phyloP scores from a whole-genome alignment of 129 eudicot genomes.

The Calendula officinalis region DNA sequence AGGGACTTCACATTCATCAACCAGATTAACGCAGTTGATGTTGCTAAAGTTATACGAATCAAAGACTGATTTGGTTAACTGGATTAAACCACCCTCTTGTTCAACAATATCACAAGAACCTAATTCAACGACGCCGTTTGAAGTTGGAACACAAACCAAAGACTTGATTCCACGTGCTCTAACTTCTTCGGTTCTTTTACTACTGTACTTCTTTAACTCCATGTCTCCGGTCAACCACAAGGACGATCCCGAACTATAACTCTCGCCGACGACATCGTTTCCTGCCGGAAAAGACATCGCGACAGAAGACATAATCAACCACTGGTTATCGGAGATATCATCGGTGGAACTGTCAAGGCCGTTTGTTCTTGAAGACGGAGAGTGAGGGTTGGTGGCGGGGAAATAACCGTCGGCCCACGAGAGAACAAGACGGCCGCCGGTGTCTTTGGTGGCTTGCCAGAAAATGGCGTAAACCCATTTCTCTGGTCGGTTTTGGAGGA shows the following conservation, averaged over 20 bases:
- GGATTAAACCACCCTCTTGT: constrained; percentile 32
- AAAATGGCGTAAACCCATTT: constrained; percentile 52
- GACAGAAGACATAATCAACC: constrained; percentile 46
- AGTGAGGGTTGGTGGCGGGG: constrained; percentile 20
- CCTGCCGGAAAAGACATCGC: constrained; percentile 30
- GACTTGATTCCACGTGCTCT: constrained; percentile 41
- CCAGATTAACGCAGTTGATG: neutral
- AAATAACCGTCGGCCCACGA: constrained; percentile 52
- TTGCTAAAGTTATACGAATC: constrained; percentile 18
- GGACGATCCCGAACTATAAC: constrained; percentile 37
- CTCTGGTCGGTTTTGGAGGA: constrained; percentile 40
- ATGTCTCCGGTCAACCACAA: constrained; percentile 38
- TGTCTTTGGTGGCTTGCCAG: constrained; percentile 46
- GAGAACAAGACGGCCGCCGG: constrained; percentile 29
- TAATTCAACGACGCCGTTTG: constrained; percentile 47
- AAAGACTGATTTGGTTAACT: constrained; percentile 34
- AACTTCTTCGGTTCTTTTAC: constrained; percentile 51
- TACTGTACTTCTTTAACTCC: constrained; percentile 28
- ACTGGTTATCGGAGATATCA: constrained; percentile 31
- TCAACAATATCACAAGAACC: constrained; percentile 38
- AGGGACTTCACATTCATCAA: constrained; percentile 22
- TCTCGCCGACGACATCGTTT: constrained; percentile 34
- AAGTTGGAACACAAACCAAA: constrained; percentile 48
- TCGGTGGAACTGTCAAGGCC: constrained; percentile 4
- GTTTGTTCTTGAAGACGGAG: neutral